Evolutionary conservation across 345 rosid species (phyloP).

Genomic region (Gossypioides kirkii): DNA sequence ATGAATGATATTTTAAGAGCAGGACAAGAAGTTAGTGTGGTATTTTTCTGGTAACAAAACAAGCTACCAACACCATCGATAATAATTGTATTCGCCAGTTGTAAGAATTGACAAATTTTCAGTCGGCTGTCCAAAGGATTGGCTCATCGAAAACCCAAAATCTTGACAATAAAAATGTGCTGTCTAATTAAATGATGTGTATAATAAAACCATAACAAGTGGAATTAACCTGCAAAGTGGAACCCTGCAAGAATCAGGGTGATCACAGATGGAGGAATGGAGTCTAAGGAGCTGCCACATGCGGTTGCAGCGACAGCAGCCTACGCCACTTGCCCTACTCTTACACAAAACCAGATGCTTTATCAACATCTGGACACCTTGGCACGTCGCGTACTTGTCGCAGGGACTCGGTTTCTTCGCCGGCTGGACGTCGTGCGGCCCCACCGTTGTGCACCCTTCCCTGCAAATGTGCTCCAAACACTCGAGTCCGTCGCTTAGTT

Average conservation of each 20-base stretch:
- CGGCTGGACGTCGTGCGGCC: conserved; percentile 44
- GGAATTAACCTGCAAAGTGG: conserved; percentile 82
- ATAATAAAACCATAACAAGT: too few relatives aligned
- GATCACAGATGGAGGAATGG: conserved; percentile 67
- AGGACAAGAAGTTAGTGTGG: background rate
- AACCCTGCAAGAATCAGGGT: conserved; percentile 51
- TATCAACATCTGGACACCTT: conserved; percentile 63
- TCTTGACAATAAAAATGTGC: background rate
- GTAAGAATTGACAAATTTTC: background rate
- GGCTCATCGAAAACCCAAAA: background rate
- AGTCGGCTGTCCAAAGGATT: background rate
- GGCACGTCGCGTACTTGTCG: conserved; percentile 54
- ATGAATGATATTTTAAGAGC: background rate
- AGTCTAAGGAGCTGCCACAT: conserved; percentile 90
- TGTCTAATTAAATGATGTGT: background rate
- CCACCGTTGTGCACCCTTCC: conserved; percentile 76
- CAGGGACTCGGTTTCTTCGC: conserved; percentile 34
- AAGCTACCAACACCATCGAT: background rate
- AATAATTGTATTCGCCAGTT: background rate
- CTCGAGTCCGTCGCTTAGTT: conserved; percentile 80
- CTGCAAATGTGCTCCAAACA: conserved; percentile 87
- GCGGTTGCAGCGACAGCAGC: conserved; percentile 67
- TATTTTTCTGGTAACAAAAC: background rate
- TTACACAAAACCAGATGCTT: conserved; percentile 58
- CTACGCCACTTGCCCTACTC: conserved; percentile 43